A percentile compares a stretch with the other conserved stretches of the same genome.
These are phyloP conservation scores for Hericium coralloides DNA, from an alignment of 768 basidiomycete genomes.

Conservation along the genomic window DNA sequence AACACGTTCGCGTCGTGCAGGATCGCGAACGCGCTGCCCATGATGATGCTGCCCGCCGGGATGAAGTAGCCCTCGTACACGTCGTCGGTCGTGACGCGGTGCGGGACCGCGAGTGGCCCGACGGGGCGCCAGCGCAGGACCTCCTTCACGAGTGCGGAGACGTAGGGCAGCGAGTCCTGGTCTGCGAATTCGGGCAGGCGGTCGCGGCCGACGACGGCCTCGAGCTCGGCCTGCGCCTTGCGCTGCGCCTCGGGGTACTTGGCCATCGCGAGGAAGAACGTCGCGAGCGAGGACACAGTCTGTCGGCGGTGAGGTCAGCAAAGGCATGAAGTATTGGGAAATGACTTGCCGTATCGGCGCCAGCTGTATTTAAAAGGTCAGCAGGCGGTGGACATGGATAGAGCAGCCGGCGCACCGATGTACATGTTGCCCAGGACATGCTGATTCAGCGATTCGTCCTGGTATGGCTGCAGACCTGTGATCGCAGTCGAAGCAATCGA, in stretches of 20 bases:
- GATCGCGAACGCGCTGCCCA: slow-evolving; percentile 14
- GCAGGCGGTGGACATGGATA: background rate
- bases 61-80: background rate
- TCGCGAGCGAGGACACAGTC: slow-evolving; percentile 21
- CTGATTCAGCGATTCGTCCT: background rate
- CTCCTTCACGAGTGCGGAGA: slow-evolving; percentile 18
- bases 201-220: slow-evolving; percentile 20
- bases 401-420: background rate
- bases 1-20: slow-evolving; percentile 23
- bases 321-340: too few species aligned
- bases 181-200: slow-evolving; percentile 21
- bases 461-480: background rate
- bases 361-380: slow-evolving; percentile 4
- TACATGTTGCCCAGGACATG: background rate
- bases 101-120: slow-evolving; percentile 18
- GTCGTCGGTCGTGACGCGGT: background rate
- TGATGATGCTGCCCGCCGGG: background rate
- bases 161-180: slow-evolving; percentile 18
- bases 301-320: background rate
- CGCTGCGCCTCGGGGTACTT: slow-evolving; percentile 20
- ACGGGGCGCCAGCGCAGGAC: slow-evolving; percentile 22
- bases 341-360: slow-evolving; percentile 12
- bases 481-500: slow-evolving; percentile 8
- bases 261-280: slow-evolving; percentile 25
- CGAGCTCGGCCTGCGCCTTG: slow-evolving; percentile 24